Evolutionary conservation across 1,139 yeast species (phyloP), one percentile per base, ranked within the genome.

Genomic region (Chernovozyma aurita): DNA sequence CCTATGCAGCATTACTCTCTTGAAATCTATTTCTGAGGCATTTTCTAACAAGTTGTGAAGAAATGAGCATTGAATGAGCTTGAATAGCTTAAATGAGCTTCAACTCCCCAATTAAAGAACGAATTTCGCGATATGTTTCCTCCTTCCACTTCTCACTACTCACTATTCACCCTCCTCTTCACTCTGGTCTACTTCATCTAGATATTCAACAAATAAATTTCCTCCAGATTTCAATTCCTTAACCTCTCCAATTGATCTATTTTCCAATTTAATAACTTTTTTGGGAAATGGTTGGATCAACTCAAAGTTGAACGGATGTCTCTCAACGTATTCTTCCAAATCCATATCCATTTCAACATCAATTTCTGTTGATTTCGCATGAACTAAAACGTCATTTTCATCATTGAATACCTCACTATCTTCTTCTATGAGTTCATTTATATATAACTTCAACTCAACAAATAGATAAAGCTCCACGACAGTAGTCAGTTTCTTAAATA

Each of bases 391-490:
- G 17, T 33, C 43, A 22, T 42, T 43, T 9, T 43, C 49, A 27
- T 42, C 42, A 24, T 43, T 52, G 13, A 34, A 35, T 13, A 42
- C 39, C 3, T 45, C 45, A 11, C 45, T 46, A 5, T 40, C 44
- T 14, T 13, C 24, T 7, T 25, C 35, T 16, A 41, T 42, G 34
- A 44, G 28, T 11, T 47, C 47, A 22, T 41, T 40, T n/a, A 46
- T 44, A 35, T 55, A 53, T 28, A 69, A 43, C 36, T 62, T 61
- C 14, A 70, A 61, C 42, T 83, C 87, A 30, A 85, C 76, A 48
- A 70, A 77, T 31, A 79, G 67, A 54, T 86, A 87, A 4, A 90
- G 55, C 27, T 84, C 84, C 31, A 65, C 66, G n/a, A 82, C 53
- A 0, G 78, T 60, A 13, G 74, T 66, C 4, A 58, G 50, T 17